phyloP scores from a whole-genome alignment of 768 basidiomycete genomes.

The Psilocybe sp. region DNA sequence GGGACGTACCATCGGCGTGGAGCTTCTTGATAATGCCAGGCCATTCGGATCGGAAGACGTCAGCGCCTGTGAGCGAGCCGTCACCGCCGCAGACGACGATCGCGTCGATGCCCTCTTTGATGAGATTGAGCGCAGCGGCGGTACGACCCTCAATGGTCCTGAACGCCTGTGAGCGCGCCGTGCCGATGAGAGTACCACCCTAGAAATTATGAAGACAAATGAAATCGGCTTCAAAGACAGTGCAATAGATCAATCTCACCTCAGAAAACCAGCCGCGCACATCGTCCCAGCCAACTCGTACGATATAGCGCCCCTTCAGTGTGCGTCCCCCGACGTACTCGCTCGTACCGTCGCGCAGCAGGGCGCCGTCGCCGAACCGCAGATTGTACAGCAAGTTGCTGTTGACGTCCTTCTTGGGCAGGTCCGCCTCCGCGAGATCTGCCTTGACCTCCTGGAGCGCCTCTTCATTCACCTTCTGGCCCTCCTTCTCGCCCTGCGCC shows the following conservation, averaged over 20 bases:
- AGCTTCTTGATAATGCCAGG: constrained; percentile 76
- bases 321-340: constrained; percentile 67
- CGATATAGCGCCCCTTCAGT: constrained; percentile 89
- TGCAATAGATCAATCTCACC: constrained; percentile 37
- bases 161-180: constrained; percentile 82
- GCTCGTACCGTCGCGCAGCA: constrained; percentile 78
- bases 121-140: constrained; percentile 86
- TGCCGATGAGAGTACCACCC: constrained; percentile 97
- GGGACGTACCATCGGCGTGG: constrained; percentile 49
- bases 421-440: constrained; percentile 7
- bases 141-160: constrained; percentile 85
- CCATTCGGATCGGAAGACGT: constrained; percentile 94
- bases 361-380: constrained; percentile 77
- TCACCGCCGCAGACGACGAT: constrained; percentile 97
- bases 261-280: constrained; percentile 93
- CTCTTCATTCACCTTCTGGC: constrained; percentile 17
- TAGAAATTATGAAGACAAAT: constrained; percentile 21
- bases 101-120: constrained; percentile 96
- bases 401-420: constrained; percentile 10
- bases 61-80: constrained; percentile 94
- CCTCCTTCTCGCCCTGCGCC: constrained; percentile 24
- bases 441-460: constrained; percentile 18
- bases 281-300: constrained; percentile 97
- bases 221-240: no score
- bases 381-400: constrained; percentile 62